phyloP scores from a whole-genome alignment of 306 rosid genomes.

The Betula pendula region DNA sequence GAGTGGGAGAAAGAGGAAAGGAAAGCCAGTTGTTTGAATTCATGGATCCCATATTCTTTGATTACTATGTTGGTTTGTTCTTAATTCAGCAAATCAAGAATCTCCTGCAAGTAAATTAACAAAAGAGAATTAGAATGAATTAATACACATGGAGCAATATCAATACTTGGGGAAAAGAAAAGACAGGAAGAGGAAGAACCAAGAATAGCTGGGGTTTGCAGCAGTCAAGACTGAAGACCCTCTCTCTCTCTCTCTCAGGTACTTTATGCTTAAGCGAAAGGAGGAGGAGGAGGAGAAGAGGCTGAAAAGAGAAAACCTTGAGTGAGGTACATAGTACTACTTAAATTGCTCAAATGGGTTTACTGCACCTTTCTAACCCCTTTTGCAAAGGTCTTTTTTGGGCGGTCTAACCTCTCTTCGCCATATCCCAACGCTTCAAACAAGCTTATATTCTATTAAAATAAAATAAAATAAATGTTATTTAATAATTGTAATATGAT shows the following conservation, averaged over 20 bases:
- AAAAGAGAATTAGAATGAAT: constrained; percentile 21
- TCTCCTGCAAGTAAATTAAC: constrained; percentile 39
- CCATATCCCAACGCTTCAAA: constrained; percentile 54
- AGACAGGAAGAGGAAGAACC: constrained; percentile 3
- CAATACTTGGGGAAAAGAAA: not conserved
- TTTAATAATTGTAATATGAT: too few relatives aligned
- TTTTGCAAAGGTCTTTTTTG: constrained; percentile 49
- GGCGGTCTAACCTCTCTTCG: constrained; percentile 43
- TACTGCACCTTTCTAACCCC: constrained; percentile 38
- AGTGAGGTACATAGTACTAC: constrained; percentile 42
- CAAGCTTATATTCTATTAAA: constrained; percentile 28
- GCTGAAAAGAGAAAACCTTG: constrained; percentile 49
- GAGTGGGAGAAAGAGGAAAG: constrained; percentile 85
- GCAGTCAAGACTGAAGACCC: not conserved
- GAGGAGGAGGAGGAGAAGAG: constrained; percentile 28
- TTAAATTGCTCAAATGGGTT: constrained; percentile 22
- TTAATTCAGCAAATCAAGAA: constrained; percentile 30
- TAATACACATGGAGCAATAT: not conserved
- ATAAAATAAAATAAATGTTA: too few relatives aligned
- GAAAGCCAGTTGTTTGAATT: constrained; percentile 98
- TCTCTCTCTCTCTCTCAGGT: constrained; percentile 16
- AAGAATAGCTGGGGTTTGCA: constrained; percentile 20
- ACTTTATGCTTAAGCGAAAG: constrained; percentile 23
- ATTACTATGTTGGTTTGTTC: not conserved
- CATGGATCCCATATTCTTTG: constrained; percentile 48